Evolutionary conservation across 106 monocot genomes (phyloP), one percentile per base, ranked within the genome.

Genomic region (Vanilla planifolia): DNA sequence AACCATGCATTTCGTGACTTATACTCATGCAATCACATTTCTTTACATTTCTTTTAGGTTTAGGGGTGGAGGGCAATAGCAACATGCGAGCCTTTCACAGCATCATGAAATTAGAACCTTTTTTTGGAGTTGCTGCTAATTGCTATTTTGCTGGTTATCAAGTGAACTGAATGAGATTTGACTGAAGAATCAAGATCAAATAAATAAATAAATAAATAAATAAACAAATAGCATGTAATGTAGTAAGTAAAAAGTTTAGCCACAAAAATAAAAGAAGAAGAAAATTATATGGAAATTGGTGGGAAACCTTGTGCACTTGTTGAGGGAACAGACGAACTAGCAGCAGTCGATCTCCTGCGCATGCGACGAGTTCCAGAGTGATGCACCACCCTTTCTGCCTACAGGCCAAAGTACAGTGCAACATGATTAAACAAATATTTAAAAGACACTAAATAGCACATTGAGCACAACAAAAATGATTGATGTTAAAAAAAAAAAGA

Each of bases 361-460:
- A 90, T 90, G 44, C 85, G 81, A 34, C 85, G 68, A 48, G 51
- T 60, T 27, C 65, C 74, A n/a, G 58, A 52, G 20, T 53, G 75
- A 16, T 47, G 85, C 14, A 85, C 73, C 28, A 85, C 90, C 71
- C 73, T 53, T 62, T 78, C 90, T 35, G 50, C 67, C 78, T 85
- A 22, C 10, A 60, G 35, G 23, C 20, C 33, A 36, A 17, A 57
- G 9, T 20, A 34, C 10, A 20, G 0, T 55, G 5, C 20, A 32
- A 26, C 16, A 34, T 36, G 20, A 2, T 36, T 35, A 19, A 35
- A 36, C 19, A 3, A 57, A 19, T 21, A 19, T 20, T 3, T 19
- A 28, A 8, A 19, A 57, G 20, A 34, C 15, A 32, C 34, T 55
- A 16, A 57, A 57, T n/a, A 57, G 53, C 14, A 32, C 30, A 53